Evolutionary conservation across 73 alveolate species (phyloP).

Genomic region (Symbiodinium natans): DNA sequence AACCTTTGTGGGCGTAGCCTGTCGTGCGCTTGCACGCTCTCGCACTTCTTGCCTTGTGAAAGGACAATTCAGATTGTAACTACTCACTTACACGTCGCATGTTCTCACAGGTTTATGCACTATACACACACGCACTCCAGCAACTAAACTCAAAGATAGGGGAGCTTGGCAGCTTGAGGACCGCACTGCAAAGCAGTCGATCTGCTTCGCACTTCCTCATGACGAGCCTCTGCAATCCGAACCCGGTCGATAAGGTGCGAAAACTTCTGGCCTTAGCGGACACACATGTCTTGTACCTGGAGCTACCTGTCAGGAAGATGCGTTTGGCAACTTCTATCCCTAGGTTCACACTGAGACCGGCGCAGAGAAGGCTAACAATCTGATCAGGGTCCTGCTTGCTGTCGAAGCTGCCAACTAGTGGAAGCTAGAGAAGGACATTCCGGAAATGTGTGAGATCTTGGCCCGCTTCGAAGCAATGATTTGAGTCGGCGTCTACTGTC

Average conservation of each 20-base stretch:
- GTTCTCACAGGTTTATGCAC: neutral
- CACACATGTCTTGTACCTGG: neutral
- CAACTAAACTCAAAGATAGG: too few relatives aligned
- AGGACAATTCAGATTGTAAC: too few relatives aligned
- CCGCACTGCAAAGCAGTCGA: neutral
- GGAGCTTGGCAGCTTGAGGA: neutral
- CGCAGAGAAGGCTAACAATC: constrained; percentile 22
- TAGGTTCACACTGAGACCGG: neutral
- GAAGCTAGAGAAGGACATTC: too few relatives aligned
- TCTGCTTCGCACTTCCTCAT: neutral
- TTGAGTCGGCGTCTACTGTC: too few relatives aligned
- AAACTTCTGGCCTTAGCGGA: constrained; percentile 13
- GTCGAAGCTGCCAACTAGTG: too few relatives aligned
- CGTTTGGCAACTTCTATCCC: neutral
- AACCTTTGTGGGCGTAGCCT: neutral
- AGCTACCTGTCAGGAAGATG: neutral
- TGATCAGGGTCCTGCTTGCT: constrained; percentile 65
- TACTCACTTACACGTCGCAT: neutral
- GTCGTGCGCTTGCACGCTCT: constrained; percentile 13
- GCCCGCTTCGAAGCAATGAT: too few relatives aligned
- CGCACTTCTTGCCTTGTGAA: neutral
- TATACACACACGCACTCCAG: neutral
- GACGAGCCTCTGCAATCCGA: constrained; percentile 4
- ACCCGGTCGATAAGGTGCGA: constrained; percentile 51
- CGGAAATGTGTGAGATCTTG: too few relatives aligned